These are phyloP conservation scores for Kingdonia uniflora DNA, from an alignment of 164 flowering plant species.

Conservation along the genomic window DNA sequence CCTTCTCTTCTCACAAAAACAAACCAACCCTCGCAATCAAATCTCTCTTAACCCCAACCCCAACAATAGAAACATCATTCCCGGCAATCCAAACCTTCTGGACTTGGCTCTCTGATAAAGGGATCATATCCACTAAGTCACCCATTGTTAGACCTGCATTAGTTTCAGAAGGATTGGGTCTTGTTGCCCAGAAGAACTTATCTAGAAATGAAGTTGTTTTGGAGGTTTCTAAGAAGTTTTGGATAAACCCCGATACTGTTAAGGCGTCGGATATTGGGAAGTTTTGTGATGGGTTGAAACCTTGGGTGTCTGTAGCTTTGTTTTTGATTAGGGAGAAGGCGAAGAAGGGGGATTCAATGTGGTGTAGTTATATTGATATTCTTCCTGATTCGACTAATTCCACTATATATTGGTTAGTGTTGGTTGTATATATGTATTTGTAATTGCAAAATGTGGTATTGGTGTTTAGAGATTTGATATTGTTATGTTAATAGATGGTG, in stretches of 20 bases:
- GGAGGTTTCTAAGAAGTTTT: constrained; percentile 72
- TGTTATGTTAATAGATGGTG: constrained; percentile 25
- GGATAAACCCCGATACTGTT: constrained; percentile 78
- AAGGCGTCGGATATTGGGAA: constrained; percentile 69
- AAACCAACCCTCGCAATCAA: constrained; percentile 1
- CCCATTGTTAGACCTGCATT: constrained; percentile 41
- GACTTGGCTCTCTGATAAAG: constrained; percentile 64
- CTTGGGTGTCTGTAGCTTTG: constrained; percentile 75
- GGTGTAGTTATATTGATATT: constrained; percentile 57
- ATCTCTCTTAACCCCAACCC: not conserved
- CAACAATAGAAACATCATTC: constrained; percentile 10
- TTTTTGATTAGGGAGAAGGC: constrained; percentile 69
- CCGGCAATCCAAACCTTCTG: constrained; percentile 49
- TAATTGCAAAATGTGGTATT: not conserved
- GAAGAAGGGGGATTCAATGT: constrained; percentile 37
- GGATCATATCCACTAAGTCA: constrained; percentile 49
- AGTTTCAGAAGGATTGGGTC: constrained; percentile 68
- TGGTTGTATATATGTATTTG: not conserved
- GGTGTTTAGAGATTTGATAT: not conserved
- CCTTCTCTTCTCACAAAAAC: constrained; percentile 7
- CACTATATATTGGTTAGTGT: constrained; percentile 76
- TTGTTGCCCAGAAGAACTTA: constrained; percentile 59
- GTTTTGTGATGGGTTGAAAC: constrained; percentile 64
- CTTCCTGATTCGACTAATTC: constrained; percentile 67
- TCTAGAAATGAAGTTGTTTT: constrained; percentile 65